phyloP scores from a whole-genome alignment of 2,329 filamentous ascomycete genomes.

The Nemania diffusa region DNA sequence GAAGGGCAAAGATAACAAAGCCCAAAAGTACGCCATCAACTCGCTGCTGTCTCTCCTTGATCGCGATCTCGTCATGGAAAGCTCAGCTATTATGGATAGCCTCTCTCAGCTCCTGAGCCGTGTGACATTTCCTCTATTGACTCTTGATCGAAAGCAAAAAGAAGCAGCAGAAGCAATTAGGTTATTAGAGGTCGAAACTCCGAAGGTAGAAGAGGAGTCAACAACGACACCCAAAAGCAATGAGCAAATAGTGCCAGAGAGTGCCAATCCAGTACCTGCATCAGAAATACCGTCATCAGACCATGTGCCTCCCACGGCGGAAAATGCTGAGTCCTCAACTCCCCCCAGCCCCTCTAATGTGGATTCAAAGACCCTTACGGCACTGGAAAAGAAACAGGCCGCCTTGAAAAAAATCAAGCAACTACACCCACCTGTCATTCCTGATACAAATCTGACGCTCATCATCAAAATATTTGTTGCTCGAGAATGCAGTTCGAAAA shows the following conservation, averaged over 20 bases:
- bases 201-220: conserved; percentile 40
- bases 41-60: conserved; percentile 88
- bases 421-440: conserved; percentile 84
- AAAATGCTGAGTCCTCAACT: conserved; percentile 39
- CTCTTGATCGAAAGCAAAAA: conserved; percentile 74
- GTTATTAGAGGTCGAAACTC: conserved; percentile 49
- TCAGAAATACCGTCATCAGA: conserved; percentile 40
- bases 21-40: conserved; percentile 90
- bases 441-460: conserved; percentile 86
- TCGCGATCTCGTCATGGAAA: conserved; percentile 95
- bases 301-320: conserved; percentile 33
- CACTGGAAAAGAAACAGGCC: conserved; percentile 54
- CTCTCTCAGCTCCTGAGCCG: conserved; percentile 87
- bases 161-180: conserved; percentile 55
- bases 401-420: conserved; percentile 64
- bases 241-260: conserved; percentile 30
- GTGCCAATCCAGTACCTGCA: conserved; percentile 21
- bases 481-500: conserved; percentile 95
- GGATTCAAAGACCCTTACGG: conserved; percentile 51
- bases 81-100: conserved; percentile 94
- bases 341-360: conserved; percentile 43
- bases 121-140: conserved; percentile 86
- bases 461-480: conserved; percentile 98
- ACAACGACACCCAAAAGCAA: conserved; percentile 17
- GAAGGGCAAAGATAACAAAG: conserved; percentile 85